Percentiles rank a stretch among this genome's conserved stretches.
These are phyloP conservation scores for Sordariomycetes sp. DNA, from an alignment of 2,329 filamentous ascomycete genomes.

Conservation along the genomic window DNA sequence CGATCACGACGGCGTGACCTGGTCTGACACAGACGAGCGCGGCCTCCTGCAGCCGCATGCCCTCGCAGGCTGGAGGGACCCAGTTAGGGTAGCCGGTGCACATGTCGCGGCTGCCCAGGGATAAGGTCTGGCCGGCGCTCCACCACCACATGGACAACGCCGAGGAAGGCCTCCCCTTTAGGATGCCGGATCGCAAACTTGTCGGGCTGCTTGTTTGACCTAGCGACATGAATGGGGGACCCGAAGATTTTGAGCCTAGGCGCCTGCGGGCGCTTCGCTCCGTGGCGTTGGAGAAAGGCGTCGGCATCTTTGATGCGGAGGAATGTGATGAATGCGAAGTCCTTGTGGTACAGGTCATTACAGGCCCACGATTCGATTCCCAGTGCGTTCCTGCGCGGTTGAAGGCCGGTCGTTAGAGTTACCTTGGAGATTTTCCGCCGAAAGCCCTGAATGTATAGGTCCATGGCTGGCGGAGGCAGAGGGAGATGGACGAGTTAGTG, in stretches of 20 bases:
- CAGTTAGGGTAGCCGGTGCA: no score
- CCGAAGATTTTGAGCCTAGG: slow-evolving; percentile 20
- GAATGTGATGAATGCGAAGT: slow-evolving; percentile 30
- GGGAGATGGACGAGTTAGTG: no score
- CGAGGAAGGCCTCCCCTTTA: no score
- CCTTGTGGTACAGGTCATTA: slow-evolving; percentile 25
- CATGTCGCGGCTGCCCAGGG: no score
- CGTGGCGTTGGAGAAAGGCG: slow-evolving; percentile 24
- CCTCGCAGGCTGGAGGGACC: no score
- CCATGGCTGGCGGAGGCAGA: slow-evolving; percentile 27
- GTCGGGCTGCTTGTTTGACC: slow-evolving; percentile 22
- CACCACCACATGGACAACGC: no score
- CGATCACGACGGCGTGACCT: no score
- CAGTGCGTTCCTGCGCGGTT: slow-evolving; percentile 25
- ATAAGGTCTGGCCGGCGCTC: no score
- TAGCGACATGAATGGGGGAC: slow-evolving; percentile 15
- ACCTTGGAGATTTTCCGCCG: slow-evolving; percentile 27
- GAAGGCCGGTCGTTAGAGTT: slow-evolving; percentile 24
- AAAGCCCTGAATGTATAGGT: slow-evolving; percentile 32
- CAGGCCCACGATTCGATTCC: slow-evolving; percentile 30
- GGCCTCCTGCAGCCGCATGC: no score
- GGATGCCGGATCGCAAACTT: no score
- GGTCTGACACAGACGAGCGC: no score
- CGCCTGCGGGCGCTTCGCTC: slow-evolving; percentile 6
- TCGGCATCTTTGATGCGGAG: slow-evolving; percentile 24